Evolutionary conservation across 768 basidiomycete species (phyloP).

Genomic region (Amanita thiersii): DNA sequence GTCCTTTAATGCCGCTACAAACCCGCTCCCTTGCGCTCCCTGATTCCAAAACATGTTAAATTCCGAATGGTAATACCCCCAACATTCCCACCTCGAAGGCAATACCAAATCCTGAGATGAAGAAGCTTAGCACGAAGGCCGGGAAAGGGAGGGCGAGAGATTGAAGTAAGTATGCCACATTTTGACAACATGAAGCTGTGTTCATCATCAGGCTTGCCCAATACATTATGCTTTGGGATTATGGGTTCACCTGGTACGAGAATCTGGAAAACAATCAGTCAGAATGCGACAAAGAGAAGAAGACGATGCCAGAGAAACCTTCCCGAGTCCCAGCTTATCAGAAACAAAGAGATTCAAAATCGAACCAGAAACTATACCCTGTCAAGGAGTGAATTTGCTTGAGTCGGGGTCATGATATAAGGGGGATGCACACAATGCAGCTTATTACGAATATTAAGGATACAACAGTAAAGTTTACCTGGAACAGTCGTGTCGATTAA

Average conservation of each 20-base stretch:
- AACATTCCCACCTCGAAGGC: conserved; percentile 34
- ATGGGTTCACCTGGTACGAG: background rate
- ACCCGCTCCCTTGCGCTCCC: conserved; percentile 71
- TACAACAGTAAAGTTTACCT: conserved; percentile 46
- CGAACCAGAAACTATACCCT: conserved; percentile 34
- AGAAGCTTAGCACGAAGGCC: conserved; percentile 41
- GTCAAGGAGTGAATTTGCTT: background rate
- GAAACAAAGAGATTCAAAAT: conserved; percentile 29
- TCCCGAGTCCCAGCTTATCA: conserved; percentile 33
- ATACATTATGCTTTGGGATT: background rate
- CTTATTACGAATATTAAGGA: conserved; percentile 49
- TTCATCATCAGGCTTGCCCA: conserved; percentile 36
- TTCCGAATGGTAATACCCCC: background rate
- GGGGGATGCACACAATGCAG: conserved; percentile 25
- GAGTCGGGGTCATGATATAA: background rate
- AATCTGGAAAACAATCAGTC: too few relatives aligned
- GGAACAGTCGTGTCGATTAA: background rate
- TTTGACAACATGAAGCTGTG: too few relatives aligned
- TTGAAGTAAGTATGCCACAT: conserved; percentile 45
- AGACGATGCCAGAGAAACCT: conserved; percentile 26
- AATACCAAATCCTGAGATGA: conserved; percentile 35
- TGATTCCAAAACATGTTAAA: background rate
- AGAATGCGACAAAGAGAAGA: too few relatives aligned
- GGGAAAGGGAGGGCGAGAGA: conserved; percentile 57
- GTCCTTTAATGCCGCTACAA: conserved; percentile 50